Conservation (phyloP, 2,329 filamentous ascomycete genomes). For the Ceratocystis colombiana region DNA sequence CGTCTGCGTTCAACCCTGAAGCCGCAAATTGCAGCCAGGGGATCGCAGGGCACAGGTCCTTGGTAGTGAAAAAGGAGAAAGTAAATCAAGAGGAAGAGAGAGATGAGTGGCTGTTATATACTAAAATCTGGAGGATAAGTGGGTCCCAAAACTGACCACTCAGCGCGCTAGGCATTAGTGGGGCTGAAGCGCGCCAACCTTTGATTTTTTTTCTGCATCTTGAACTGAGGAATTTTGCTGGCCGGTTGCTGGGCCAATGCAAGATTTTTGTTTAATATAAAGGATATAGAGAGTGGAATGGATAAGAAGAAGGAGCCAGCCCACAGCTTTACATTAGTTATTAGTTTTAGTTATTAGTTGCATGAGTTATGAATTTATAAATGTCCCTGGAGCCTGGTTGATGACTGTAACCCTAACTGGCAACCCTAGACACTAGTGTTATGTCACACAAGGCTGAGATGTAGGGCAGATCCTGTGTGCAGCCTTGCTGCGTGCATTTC, state of each 20-base stretch:
- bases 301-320: too few species aligned
- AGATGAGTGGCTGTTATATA: conserved; percentile 16
- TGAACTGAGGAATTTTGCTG: neutral
- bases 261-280: neutral
- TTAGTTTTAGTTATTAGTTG: too few species aligned
- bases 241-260: neutral
- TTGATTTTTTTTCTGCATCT: neutral
- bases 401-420: fast-evolving
- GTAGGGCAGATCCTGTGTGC: neutral
- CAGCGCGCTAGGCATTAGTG: neutral
- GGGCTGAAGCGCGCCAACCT: neutral
- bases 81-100: conserved; percentile 27
- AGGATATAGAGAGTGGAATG: neutral
- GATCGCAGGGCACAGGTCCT: conserved; percentile 83
- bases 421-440: neutral
- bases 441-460: neutral
- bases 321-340: too few species aligned
- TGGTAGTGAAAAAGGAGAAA: conserved; percentile 39
- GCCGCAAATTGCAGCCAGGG: conserved; percentile 41
- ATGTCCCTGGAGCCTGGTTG: neutral
- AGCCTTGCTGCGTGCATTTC: neutral
- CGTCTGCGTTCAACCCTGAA: conserved; percentile 56
- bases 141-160: neutral
- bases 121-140: neutral
- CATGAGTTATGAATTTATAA: too few species aligned